Conservation (phyloP, 768 basidiomycete species). For the Suillus cothurnatus region DNA sequence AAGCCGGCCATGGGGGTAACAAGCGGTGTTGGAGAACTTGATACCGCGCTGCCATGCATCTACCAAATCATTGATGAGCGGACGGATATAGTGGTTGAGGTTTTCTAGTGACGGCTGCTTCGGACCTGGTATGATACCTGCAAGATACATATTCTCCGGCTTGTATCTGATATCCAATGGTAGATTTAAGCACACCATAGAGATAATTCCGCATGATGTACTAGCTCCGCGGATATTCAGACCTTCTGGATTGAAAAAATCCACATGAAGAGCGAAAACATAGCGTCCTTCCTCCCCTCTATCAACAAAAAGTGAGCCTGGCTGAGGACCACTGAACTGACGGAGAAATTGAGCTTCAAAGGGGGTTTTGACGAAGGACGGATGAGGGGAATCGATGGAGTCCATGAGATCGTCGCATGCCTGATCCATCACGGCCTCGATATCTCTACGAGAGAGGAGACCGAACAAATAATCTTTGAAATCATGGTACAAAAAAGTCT, state of each 20-base stretch:
- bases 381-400: neutral
- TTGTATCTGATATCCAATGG: no score
- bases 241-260: neutral
- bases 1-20: constrained; percentile 11
- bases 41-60: constrained; percentile 20
- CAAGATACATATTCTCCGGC: no score
- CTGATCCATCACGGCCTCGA: neutral
- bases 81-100: no score
- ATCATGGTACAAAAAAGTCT: constrained; percentile 3
- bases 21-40: constrained; percentile 13
- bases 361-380: constrained; percentile 6
- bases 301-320: neutral
- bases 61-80: constrained; percentile 14
- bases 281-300: constrained; percentile 24
- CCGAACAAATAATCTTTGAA: constrained; percentile 7
- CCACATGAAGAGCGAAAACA: constrained; percentile 29
- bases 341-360: neutral
- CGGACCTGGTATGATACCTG: no score
- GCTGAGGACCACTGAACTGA: neutral
- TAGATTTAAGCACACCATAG: no score
- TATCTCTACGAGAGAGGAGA: neutral
- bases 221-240: constrained; percentile 30
- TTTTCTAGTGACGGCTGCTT: no score
- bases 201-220: constrained; percentile 31
- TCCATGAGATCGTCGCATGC: neutral